Base-by-base conservation (phyloP, 2,329 filamentous ascomycete species). In the Botrytis hyacinthi region DNA sequence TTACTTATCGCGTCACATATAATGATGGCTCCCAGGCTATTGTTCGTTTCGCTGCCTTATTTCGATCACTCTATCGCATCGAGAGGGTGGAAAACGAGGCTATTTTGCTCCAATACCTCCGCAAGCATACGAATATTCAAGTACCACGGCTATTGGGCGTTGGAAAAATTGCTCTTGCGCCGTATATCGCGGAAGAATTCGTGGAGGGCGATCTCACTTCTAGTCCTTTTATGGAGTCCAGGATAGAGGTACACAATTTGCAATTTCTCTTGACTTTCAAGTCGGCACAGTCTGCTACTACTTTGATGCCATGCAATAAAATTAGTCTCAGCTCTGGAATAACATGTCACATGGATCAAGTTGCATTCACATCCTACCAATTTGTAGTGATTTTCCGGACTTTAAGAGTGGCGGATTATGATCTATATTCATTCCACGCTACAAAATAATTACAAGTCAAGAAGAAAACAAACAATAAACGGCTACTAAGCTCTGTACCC, bases 121-220 rank as follows among this genome's bases (percentile, higher is more conserved):
- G 73, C 14, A 51, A 76, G 32, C 57, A 75, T n/a, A 78, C 80
- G 5, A 69, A 65, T 4, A 76, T 81, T 37, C 79, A 78, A 10
- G 76, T 80, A 22, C 76, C 80, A 9, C 70, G 65, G n/a, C n/a
- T 12, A 65, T 51, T 51, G 7, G 63, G 63, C 1, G 20, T 67
- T n/a, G 32, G 32, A 20, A 51, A 51, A 32, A 18, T 67, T 18
- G 22, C 44, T 1, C 71, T 82, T 0, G 77, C 79, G 8, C 81
- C 82, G 0, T 83, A 80, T 69, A 83, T 83, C 29, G 77, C 83
- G 51, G 83, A 83, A 80, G 78, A 82, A 22, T 81, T 79, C 29
- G 75, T 81, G 62, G 74, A 78, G 18, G 14, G 32, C 5, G 32
- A 51, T 12, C 63, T 51, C n/a, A 18, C 77, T 79, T 69, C 0